A percentile compares a stretch with the other conserved stretches of the same genome.
Conservation (phyloP, 2,329 filamentous ascomycete genomes). For the Pestalotiopsis fici region DNA sequence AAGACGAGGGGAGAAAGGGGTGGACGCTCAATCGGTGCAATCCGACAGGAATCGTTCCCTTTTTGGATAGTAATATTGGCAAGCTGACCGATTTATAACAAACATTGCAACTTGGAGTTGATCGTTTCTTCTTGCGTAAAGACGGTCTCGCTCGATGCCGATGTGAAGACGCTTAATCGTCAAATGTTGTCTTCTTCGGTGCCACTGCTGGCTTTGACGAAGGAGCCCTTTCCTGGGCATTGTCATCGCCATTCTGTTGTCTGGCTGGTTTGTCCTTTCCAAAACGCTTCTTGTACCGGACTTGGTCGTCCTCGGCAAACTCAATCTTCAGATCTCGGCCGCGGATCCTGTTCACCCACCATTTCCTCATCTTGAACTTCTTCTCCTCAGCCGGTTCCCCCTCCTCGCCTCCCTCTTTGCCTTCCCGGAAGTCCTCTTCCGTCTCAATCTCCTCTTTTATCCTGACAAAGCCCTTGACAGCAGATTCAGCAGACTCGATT, state of each 20-base stretch:
- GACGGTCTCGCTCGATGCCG: not conserved
- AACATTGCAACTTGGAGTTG: not conserved
- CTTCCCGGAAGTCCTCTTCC: slow-evolving; percentile 60
- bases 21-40: not conserved
- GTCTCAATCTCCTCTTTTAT: slow-evolving; percentile 67
- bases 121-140: not conserved
- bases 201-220: not conserved
- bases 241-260: slow-evolving; percentile 12
- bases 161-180: not conserved
- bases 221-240: not conserved
- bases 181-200: not conserved
- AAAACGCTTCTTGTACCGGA: slow-evolving; percentile 91
- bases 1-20: not conserved
- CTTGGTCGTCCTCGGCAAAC: slow-evolving; percentile 87
- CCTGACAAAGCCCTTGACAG: slow-evolving; percentile 80
- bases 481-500: slow-evolving; percentile 70
- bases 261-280: slow-evolving; percentile 66
- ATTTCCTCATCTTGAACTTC: slow-evolving; percentile 64
- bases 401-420: slow-evolving; percentile 43
- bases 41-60: not conserved
- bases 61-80: not conserved
- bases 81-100: not conserved
- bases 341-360: slow-evolving; percentile 84
- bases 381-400: slow-evolving; percentile 46
- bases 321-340: slow-evolving; percentile 85